Conservation (phyloP, 2,329 filamentous ascomycete genomes). For the Trichophaea hybrida region DNA sequence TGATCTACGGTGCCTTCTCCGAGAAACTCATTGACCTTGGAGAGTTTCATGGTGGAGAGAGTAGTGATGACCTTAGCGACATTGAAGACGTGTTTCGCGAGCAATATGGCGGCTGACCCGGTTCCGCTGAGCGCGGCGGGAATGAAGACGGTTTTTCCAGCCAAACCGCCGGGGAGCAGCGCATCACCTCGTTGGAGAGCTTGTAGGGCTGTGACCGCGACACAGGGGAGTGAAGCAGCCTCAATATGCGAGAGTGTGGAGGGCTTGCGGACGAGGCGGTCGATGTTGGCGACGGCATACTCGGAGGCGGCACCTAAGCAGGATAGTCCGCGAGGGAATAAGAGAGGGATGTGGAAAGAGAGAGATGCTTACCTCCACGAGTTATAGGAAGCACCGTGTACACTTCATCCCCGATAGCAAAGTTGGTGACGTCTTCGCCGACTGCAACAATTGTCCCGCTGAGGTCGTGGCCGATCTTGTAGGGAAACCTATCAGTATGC, state of each 20-base stretch:
- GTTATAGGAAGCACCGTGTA: slow-evolving; percentile 29
- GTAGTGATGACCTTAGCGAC: slow-evolving; percentile 39
- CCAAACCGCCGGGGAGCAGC: slow-evolving; percentile 33
- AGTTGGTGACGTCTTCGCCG: slow-evolving; percentile 30
- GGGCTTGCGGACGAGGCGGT: slow-evolving; percentile 33
- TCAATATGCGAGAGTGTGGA: slow-evolving; percentile 33
- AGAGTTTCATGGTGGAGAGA: slow-evolving; percentile 40
- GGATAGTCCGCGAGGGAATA: background rate
- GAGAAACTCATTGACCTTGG: slow-evolving; percentile 34
- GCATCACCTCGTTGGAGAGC: slow-evolving; percentile 33
- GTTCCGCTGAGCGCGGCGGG: slow-evolving; percentile 39
- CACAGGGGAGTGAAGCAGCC: slow-evolving; percentile 34
- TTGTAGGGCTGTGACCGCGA: slow-evolving; percentile 36
- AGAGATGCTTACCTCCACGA: background rate
- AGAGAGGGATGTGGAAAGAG: background rate
- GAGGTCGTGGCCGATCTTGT: slow-evolving; percentile 35
- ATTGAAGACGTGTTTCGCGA: slow-evolving; percentile 39
- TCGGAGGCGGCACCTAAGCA: slow-evolving; percentile 22
- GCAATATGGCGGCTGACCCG: slow-evolving; percentile 36
- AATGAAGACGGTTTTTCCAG: slow-evolving; percentile 41
- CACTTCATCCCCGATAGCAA: slow-evolving; percentile 33
- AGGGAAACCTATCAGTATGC: slow-evolving; percentile 31
- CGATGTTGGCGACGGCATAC: slow-evolving; percentile 30
- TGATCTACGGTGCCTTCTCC: slow-evolving; percentile 37
- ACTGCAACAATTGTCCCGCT: slow-evolving; percentile 32